phyloP scores from a whole-genome alignment of 495 filamentous ascomycete species.

The Penicillium diatomitis region DNA sequence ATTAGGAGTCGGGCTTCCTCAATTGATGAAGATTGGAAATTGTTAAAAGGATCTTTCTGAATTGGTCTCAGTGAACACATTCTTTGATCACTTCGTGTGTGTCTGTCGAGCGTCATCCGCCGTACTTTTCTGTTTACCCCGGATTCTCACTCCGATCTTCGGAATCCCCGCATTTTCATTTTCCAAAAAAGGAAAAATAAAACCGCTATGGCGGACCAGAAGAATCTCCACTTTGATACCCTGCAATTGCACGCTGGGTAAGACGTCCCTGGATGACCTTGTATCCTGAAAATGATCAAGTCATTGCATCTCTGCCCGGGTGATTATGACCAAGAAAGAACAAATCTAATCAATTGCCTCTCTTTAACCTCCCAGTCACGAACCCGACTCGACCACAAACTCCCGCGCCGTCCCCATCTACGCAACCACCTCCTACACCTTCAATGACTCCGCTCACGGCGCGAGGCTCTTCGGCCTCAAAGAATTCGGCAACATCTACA shows the following conservation, averaged over 20 bases:
- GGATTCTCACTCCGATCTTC: neutral
- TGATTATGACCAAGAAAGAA: too few species aligned
- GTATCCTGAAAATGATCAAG: neutral
- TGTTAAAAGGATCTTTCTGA: too few species aligned
- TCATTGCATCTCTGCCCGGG: too few species aligned
- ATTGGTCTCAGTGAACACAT: too few species aligned
- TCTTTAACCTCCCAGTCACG: slow-evolving; percentile 47
- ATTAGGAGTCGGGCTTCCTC: too few species aligned
- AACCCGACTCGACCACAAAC: slow-evolving; percentile 78
- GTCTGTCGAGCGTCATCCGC: neutral
- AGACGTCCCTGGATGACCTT: slow-evolving; percentile 7
- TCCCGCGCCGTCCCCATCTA: slow-evolving; percentile 94
- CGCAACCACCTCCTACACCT: slow-evolving; percentile 82
- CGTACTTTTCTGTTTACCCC: neutral
- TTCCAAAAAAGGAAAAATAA: too few species aligned
- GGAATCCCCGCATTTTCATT: slow-evolving; percentile 5
- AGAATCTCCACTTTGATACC: slow-evolving; percentile 64
- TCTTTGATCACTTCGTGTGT: too few species aligned
- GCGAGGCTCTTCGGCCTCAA: slow-evolving; percentile 95
- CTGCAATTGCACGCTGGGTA: slow-evolving; percentile 96
- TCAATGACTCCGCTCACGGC: slow-evolving; percentile 96
- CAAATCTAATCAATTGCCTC: neutral
- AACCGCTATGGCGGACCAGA: slow-evolving; percentile 22
- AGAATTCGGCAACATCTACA: slow-evolving; percentile 98
- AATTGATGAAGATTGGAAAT: too few species aligned